Conservation (phyloP, 208 protist genomes). For the Kentomonas sorsogonicus region DNA sequence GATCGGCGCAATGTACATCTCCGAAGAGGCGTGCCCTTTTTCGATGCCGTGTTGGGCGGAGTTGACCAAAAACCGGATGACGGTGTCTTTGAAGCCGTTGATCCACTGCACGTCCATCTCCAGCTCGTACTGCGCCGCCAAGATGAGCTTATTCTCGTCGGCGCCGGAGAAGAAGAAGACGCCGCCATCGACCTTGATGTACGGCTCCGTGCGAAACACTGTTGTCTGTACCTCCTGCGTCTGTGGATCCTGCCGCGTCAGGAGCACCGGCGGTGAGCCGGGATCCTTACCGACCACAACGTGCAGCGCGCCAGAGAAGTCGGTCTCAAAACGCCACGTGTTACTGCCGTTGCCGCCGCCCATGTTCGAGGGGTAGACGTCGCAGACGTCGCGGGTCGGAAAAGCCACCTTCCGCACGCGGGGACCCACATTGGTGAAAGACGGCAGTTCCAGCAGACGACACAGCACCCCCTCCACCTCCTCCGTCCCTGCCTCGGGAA, state of each 20-base stretch:
- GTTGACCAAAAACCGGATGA: slow-evolving; percentile 44
- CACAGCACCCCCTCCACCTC: slow-evolving; percentile 24
- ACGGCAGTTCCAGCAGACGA: slow-evolving; percentile 32
- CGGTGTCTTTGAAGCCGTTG: slow-evolving; percentile 38
- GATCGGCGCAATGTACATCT: slow-evolving; percentile 44
- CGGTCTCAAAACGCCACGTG: slow-evolving; percentile 54
- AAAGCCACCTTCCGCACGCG: slow-evolving; percentile 30
- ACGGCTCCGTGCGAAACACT: slow-evolving; percentile 40
- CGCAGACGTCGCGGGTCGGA: slow-evolving; percentile 67
- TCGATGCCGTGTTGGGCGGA: slow-evolving; percentile 32
- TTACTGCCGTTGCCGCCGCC: slow-evolving; percentile 8
- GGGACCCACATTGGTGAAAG: slow-evolving; percentile 7
- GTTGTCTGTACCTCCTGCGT: slow-evolving; percentile 21
- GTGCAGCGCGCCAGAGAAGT: slow-evolving; percentile 52
- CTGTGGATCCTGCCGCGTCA: slow-evolving; percentile 23
- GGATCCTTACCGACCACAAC: slow-evolving; percentile 51
- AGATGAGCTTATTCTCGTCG: slow-evolving; percentile 66
- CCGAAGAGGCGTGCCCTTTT: slow-evolving; percentile 16
- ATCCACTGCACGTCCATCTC: slow-evolving; percentile 32
- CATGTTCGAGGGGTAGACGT: slow-evolving; percentile 45
- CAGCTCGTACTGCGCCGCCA: slow-evolving; percentile 64
- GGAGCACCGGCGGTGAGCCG: slow-evolving; percentile 34
- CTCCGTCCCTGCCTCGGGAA: slow-evolving; percentile 36
- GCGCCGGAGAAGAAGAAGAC: slow-evolving; percentile 55
- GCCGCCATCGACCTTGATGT: slow-evolving; percentile 51